phyloP scores from a whole-genome alignment of 768 basidiomycete genomes.

The Austroboletus eburneus region DNA sequence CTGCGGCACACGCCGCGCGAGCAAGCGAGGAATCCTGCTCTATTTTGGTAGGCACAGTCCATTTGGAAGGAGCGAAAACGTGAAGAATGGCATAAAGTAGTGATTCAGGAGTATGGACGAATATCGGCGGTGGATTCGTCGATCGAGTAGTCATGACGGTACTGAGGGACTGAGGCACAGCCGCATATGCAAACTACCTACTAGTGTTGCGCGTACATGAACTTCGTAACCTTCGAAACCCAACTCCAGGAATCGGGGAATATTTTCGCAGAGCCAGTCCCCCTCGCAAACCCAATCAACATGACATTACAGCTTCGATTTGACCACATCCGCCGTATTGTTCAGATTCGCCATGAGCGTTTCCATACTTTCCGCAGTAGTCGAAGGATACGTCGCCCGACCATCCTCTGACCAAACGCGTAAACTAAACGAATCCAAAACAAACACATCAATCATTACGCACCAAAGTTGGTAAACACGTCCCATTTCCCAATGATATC shows the following conservation, averaged over 20 bases:
- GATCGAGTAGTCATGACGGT: no score
- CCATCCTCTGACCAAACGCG: conserved; percentile 54
- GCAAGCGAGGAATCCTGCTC: not conserved
- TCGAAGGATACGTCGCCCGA: conserved; percentile 75
- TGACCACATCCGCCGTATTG: conserved; percentile 31
- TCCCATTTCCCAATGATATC: conserved; percentile 77
- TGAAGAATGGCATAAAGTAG: not conserved
- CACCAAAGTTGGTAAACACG: conserved; percentile 80
- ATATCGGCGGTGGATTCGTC: not conserved
- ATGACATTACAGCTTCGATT: conserved; percentile 53
- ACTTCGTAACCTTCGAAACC: no score
- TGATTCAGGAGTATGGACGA: not conserved
- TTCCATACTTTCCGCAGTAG: conserved; percentile 71
- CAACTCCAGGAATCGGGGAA: no score
- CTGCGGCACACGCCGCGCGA: not conserved
- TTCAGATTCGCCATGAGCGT: conserved; percentile 67
- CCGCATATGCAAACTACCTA: no score
- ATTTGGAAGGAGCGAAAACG: not conserved
- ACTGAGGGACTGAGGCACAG: no score
- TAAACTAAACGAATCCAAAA: not conserved
- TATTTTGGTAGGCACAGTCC: not conserved
- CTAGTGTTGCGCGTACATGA: no score
- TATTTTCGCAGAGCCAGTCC: no score
- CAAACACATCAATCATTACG: conserved; percentile 20
- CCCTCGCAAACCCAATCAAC: no score